phyloP scores from a whole-genome alignment of 345 rosid genomes.

The Syzygium grande region DNA sequence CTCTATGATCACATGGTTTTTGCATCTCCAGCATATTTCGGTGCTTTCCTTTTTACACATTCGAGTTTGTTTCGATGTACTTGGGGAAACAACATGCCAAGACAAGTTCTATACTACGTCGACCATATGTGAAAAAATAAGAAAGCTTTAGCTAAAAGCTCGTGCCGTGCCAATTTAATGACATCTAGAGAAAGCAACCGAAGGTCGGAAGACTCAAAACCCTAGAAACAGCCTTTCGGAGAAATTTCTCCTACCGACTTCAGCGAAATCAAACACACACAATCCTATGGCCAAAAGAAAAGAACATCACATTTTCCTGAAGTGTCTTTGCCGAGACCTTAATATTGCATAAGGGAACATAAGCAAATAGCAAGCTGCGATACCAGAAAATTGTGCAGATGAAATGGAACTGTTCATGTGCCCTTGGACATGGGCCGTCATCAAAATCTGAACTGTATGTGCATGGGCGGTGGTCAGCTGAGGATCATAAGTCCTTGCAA shows the following conservation, averaged over 20 bases:
- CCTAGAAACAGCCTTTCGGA: not conserved
- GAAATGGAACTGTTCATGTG: not conserved
- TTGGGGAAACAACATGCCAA: not conserved
- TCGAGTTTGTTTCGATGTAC: not conserved
- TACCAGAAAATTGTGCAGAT: not conserved
- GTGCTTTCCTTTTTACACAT: not conserved
- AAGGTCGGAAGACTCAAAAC: not conserved
- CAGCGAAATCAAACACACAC: not conserved
- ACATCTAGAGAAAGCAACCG: not conserved
- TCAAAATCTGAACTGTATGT: not conserved
- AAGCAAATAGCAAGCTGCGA: not conserved
- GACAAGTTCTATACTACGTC: not conserved
- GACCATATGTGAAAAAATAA: not conserved
- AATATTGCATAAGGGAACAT: not conserved
- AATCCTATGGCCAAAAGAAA: not conserved
- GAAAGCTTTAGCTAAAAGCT: not conserved
- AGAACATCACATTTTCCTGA: not conserved
- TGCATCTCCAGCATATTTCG: not conserved
- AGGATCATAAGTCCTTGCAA: not conserved
- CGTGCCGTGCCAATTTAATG: not conserved
- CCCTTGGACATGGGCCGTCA: rapidly evolving
- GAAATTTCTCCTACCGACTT: not conserved
- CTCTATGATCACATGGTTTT: not conserved
- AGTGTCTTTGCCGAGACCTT: not conserved
- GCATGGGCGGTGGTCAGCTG: not conserved